Evolutionary conservation across 179 eudicot genomes (phyloP).

Genomic region (Silene noctiflora): DNA sequence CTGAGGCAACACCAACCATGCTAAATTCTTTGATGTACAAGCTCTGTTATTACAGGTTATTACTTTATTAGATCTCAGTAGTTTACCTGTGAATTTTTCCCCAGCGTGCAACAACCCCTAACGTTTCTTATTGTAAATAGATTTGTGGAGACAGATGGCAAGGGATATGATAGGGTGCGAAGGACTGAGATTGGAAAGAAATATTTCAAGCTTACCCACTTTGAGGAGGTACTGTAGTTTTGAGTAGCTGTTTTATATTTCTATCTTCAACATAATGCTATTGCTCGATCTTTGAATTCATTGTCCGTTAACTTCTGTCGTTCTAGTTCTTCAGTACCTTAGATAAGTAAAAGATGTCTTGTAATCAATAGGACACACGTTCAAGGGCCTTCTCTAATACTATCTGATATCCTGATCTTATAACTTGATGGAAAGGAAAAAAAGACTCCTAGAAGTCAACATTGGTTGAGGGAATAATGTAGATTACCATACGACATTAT

Average conservation of each 20-base stretch:
- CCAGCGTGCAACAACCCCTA: not conserved
- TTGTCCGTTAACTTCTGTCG: not conserved
- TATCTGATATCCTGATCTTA: not conserved
- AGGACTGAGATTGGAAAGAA: constrained; percentile 96
- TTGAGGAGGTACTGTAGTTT: constrained; percentile 68
- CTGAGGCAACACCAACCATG: constrained; percentile 93
- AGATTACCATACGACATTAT: not conserved
- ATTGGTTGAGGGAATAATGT: not conserved
- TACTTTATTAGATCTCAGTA: constrained; percentile 16
- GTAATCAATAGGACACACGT: too few species aligned
- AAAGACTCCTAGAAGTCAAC: too few species aligned
- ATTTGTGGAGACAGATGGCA: constrained; percentile 85
- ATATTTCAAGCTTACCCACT: constrained; percentile 76
- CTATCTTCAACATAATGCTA: not conserved
- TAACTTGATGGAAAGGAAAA: not conserved
- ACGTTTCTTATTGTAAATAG: constrained; percentile 29
- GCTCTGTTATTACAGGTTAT: constrained; percentile 84
- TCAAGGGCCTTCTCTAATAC: not conserved
- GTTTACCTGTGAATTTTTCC: not conserved
- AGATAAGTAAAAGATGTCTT: too few species aligned
- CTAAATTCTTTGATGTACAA: constrained; percentile 92
- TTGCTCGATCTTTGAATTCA: not conserved
- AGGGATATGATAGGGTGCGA: constrained; percentile 86
- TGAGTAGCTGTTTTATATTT: not conserved
- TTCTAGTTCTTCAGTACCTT: not conserved